Conservation (phyloP, 2,329 filamentous ascomycete genomes). For the Ophiostoma ips region DNA sequence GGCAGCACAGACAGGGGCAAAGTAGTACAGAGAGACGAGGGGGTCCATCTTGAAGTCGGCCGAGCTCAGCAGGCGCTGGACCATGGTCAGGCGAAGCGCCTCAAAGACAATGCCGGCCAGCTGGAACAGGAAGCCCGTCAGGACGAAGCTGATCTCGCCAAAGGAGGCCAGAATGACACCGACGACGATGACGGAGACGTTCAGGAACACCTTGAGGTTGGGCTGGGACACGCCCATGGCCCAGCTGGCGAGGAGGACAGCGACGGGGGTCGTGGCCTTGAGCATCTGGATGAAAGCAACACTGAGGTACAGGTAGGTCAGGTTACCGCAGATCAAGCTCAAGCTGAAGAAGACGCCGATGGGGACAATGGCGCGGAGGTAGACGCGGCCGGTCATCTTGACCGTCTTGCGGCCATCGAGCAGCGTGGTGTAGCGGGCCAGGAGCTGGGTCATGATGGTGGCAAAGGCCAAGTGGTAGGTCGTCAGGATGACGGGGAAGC, state of each 20-base stretch:
- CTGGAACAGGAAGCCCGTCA: slow-evolving; percentile 68
- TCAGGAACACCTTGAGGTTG: slow-evolving; percentile 75
- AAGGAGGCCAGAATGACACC: slow-evolving; percentile 91
- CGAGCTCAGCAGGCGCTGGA: slow-evolving; percentile 67
- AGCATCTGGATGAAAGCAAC: slow-evolving; percentile 99
- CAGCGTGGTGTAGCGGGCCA: slow-evolving; percentile 76
- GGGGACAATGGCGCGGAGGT: slow-evolving; percentile 83
- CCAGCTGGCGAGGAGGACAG: slow-evolving; percentile 84
- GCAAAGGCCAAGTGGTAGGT: slow-evolving; percentile 94
- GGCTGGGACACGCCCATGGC: slow-evolving; percentile 69
- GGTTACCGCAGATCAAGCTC: slow-evolving; percentile 90
- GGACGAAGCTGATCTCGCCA: slow-evolving; percentile 87
- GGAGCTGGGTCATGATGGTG: slow-evolving; percentile 83
- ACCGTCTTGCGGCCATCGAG: slow-evolving; percentile 92
- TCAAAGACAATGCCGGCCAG: slow-evolving; percentile 67
- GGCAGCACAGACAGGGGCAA: slow-evolving; percentile 67
- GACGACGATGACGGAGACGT: slow-evolving; percentile 87
- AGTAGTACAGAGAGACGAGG: slow-evolving; percentile 80
- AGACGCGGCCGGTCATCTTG: slow-evolving; percentile 92
- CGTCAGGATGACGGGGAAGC: slow-evolving; percentile 67
- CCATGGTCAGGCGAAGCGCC: slow-evolving; percentile 70
- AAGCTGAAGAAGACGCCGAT: slow-evolving; percentile 94
- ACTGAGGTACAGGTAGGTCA: slow-evolving; percentile 88
- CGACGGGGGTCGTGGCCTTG: slow-evolving; percentile 94
- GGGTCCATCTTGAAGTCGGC: slow-evolving; percentile 88